A percentile compares a stretch with the other conserved stretches of the same genome.
Conservation (phyloP, 1,284 basidiomycete species). For the Bjerkandera adusta region DNA sequence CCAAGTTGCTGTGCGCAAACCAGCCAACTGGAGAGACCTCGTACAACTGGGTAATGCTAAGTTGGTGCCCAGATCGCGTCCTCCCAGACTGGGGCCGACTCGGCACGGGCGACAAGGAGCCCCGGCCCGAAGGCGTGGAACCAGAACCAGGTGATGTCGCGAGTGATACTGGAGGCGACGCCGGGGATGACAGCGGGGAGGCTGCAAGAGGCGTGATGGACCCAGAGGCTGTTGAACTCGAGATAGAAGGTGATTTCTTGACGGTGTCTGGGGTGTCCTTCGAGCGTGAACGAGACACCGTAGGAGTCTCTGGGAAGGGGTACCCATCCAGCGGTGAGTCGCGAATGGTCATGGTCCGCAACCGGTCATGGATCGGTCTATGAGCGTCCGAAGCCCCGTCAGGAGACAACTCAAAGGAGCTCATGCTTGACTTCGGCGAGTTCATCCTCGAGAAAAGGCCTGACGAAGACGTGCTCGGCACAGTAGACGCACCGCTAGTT, state of each 20-base stretch:
- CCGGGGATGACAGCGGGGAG: conserved; percentile 5
- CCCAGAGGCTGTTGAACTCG: conserved; percentile 5
- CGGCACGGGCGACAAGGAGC: background rate
- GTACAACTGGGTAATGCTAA: conserved; percentile 29
- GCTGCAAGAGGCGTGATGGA: conserved; percentile 5
- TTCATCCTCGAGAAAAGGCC: conserved; percentile 4
- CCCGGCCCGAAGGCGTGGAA: background rate
- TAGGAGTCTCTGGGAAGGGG: conserved; percentile 18
- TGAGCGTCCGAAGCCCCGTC: background rate
- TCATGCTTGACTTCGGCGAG: conserved; percentile 1
- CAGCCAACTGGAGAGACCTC: conserved; percentile 23
- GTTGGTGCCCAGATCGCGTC: too few species aligned
- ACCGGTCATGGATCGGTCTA: background rate
- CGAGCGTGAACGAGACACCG: conserved; percentile 1
- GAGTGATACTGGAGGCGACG: background rate
- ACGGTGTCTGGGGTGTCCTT: background rate
- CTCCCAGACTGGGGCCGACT: background rate
- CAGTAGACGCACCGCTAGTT: background rate
- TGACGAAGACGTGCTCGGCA: background rate
- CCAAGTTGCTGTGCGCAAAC: conserved; percentile 18
- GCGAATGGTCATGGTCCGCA: background rate
- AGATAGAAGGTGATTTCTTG: conserved; percentile 1
- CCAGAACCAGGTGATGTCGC: background rate
- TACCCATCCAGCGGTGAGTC: conserved; percentile 14
- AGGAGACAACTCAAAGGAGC: background rate